phyloP scores from a whole-genome alignment of 495 filamentous ascomycete species.

The Talaromyces stipitatus region DNA sequence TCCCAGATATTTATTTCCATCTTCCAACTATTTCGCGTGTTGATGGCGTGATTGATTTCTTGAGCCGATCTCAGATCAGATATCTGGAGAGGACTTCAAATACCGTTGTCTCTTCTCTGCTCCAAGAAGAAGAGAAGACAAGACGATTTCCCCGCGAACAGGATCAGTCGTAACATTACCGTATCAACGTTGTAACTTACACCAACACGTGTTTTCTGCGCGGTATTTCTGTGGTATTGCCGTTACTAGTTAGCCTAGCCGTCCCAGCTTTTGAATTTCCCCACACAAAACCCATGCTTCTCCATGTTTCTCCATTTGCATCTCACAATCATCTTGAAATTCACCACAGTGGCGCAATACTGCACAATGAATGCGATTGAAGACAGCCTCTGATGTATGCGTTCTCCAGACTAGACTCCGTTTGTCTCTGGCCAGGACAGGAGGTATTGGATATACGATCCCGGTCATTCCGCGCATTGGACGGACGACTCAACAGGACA shows the following conservation, averaged over 20 bases:
- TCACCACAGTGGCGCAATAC: too few relatives aligned
- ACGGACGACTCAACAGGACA: not conserved
- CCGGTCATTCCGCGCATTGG: not conserved
- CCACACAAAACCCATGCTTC: not conserved
- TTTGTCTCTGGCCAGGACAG: not conserved
- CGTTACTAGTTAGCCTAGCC: not conserved
- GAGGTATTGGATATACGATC: slow-evolving; percentile 1
- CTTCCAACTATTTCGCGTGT: not conserved
- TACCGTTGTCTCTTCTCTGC: not conserved
- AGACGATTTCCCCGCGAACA: not conserved
- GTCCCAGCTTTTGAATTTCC: not conserved
- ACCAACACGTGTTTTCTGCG: not conserved
- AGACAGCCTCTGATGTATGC: slow-evolving; percentile 1
- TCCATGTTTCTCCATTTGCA: not conserved
- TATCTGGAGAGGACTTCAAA: not conserved
- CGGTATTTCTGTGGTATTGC: not conserved
- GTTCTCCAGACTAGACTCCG: not conserved
- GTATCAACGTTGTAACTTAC: not conserved
- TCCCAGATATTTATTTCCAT: not conserved
- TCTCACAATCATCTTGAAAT: not conserved
- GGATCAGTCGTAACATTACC: not conserved
- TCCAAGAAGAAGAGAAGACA: not conserved
- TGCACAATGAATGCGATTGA: not conserved
- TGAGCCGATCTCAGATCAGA: not conserved
- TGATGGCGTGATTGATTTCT: not conserved